Conservation (phyloP, 257 asterid genomes). For the Przewalskia tangutica region DNA sequence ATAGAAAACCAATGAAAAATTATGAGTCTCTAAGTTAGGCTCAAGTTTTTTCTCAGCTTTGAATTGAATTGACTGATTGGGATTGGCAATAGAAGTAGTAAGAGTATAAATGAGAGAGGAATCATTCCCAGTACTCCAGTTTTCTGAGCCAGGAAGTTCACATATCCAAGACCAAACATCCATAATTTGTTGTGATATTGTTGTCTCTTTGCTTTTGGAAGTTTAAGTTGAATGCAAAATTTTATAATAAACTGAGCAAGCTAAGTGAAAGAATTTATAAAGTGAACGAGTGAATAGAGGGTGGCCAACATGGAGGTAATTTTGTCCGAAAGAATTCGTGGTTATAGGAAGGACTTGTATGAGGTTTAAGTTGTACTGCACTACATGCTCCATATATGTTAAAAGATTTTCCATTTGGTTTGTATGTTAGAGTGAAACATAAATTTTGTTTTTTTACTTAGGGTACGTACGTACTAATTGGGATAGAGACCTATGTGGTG, state of each 20-base stretch:
- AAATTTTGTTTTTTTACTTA: background rate
- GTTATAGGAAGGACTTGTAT: constrained; percentile 13
- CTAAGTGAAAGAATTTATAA: constrained; percentile 18
- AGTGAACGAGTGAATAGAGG: constrained; percentile 43
- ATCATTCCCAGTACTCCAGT: constrained; percentile 17
- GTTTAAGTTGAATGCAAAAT: background rate
- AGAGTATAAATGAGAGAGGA: constrained; percentile 35
- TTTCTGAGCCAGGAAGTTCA: constrained; percentile 55
- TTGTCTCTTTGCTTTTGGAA: background rate
- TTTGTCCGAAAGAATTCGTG: constrained; percentile 39
- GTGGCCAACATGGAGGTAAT: constrained; percentile 32
- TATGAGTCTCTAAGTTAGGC: constrained; percentile 12
- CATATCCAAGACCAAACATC: constrained; percentile 89
- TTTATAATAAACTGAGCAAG: background rate
- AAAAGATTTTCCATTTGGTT: background rate
- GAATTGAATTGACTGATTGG: constrained; percentile 35
- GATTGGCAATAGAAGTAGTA: constrained; percentile 19
- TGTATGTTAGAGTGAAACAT: background rate
- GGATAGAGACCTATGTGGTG: constrained; percentile 2
- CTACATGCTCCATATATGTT: constrained; percentile 5
- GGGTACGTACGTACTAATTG: background rate
- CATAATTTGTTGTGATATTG: constrained; percentile 21
- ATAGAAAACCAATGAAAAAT: constrained; percentile 35
- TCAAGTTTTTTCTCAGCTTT: constrained; percentile 30
- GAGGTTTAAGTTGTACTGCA: constrained; percentile 10